phyloP scores from a whole-genome alignment of 257 asterid species.

The Verbascum thapsus region DNA sequence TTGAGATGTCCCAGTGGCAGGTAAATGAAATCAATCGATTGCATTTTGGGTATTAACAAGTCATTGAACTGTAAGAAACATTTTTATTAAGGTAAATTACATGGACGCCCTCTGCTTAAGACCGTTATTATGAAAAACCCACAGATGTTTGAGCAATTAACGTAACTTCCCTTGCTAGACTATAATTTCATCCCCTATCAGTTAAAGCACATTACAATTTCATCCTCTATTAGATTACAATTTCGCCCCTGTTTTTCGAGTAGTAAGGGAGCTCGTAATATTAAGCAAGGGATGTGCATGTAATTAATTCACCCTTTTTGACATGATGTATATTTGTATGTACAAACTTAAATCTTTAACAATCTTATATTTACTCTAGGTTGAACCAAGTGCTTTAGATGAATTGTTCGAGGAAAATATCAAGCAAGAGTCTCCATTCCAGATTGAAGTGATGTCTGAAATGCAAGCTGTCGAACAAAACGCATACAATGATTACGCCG shows the following conservation, averaged over 20 bases:
- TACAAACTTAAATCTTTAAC: conserved; percentile 1
- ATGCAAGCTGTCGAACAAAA: conserved; percentile 22
- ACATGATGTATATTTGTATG: not conserved
- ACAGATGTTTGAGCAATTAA: no score
- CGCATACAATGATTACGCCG: conserved; percentile 18
- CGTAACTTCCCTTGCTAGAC: no score
- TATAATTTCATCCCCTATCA: no score
- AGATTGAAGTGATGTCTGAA: conserved; percentile 38
- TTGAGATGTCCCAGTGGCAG: conserved; percentile 54
- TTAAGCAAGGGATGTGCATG: no score
- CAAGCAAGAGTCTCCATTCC: conserved; percentile 48
- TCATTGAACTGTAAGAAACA: not conserved
- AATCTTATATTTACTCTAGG: conserved; percentile 37
- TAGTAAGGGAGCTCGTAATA: no score
- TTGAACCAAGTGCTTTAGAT: conserved; percentile 25
- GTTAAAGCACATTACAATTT: no score
- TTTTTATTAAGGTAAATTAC: not conserved
- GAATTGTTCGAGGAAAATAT: conserved; percentile 37
- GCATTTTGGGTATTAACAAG: not conserved
- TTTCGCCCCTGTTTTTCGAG: no score
- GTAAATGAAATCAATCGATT: conserved; percentile 39
- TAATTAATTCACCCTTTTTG: no score
- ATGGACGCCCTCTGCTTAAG: no score
- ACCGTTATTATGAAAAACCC: no score
- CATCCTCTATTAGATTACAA: no score